Base-by-base conservation (phyloP, 768 basidiomycete species). In the Fomitopsis serialis region DNA sequence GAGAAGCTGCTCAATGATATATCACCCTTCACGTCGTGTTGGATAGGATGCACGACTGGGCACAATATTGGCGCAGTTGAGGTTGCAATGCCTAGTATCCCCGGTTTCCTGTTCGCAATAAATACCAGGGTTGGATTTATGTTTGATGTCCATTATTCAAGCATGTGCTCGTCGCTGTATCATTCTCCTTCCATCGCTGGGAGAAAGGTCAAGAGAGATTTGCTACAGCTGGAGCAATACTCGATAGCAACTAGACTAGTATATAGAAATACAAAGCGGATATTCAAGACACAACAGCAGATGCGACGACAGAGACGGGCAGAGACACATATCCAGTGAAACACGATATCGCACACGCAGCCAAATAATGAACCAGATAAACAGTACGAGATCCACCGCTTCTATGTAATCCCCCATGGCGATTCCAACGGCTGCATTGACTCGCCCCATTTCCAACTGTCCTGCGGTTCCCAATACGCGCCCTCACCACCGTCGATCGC, bases 1-100 rank as follows among this genome's bases (percentile, higher is more conserved):
- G 95, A 98, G 72, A 80, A 85, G 7, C 66, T 98, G 46, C 71
- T 99, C 55, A 97, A 96, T 65, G 95, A 98, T 67, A 97, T 92
- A 2, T 92, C 89, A 24, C 95, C 97, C 68, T 81, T 98, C 58
- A 90, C 94, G 91, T 89, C 24, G 87, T 98, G 45, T 75, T 98
- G 58, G 97, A 98, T 70, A 78, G 90, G 61, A 92, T 98, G 61
- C 97, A 98, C 65, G 89, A 92, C 62, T 71, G 90, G 63, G 90
- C 90, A 25, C 91, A 92, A 67, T 92, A 92, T 67, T 92, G 89
- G 89, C 78, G 89, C 58, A 89, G 85, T 66, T 92, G 64, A 40
- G 22, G 11, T n/a, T n/a, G n/a, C n/a, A n/a, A n/a, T n/a, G n/a
- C n/a, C n/a, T n/a, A n/a, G n/a, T n/a, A n/a, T n/a, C n/a, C n/a